Evolutionary conservation across 2,329 filamentous ascomycete genomes (phyloP), one percentile per base, ranked within the genome.

Genomic region (Biscogniauxia sp.): DNA sequence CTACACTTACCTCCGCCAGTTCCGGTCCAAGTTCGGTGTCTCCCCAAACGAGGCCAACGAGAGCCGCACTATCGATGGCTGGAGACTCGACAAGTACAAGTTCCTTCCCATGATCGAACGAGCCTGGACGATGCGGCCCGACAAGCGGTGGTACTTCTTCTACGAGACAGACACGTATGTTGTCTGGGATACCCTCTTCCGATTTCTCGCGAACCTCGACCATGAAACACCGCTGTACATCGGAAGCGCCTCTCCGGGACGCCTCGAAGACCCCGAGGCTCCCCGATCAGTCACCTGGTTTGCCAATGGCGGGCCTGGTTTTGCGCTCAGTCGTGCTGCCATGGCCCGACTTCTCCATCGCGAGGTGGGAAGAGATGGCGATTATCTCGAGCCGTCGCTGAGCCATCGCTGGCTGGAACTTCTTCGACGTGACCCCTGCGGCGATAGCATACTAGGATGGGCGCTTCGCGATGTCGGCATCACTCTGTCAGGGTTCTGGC

Each of bases 41-140:
- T 23, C n/a, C 8, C 19, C 19, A 17, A 3, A 8, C 6, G 6
- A 5, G 3, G 19, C 55, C n/a, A 51, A 56, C n/a, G 53, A 59
- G 15, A 73, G 66, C 25, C 64, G 57, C 71, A 75, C 60, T 25
- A 73, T 74, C 62, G 74, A 70, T 50, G 82, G 82, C 1, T 84
- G 83, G 83, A 77, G 72, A 25, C 75, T 85, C 53, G 83, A 85
- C 71, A 82, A 82, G 68, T 85, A 80, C 76, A 85, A 85, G 69
- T 85, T 85, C 63, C 68, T 85, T 28, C 81, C 83, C 50, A 82
- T 84, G 78, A 73, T 85, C 4, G 80, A 84, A 60, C 72, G 78
- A 26, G 79, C 82, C 0, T 83, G 81, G 72, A 71, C 75, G 26
- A 70, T 73, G 57, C 80, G 79, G 32, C 78, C 78, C 2, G 71